These are phyloP conservation scores for Cercospora zeae-maydis DNA, from an alignment of 2,329 filamentous ascomycete genomes.

Conservation along the genomic window DNA sequence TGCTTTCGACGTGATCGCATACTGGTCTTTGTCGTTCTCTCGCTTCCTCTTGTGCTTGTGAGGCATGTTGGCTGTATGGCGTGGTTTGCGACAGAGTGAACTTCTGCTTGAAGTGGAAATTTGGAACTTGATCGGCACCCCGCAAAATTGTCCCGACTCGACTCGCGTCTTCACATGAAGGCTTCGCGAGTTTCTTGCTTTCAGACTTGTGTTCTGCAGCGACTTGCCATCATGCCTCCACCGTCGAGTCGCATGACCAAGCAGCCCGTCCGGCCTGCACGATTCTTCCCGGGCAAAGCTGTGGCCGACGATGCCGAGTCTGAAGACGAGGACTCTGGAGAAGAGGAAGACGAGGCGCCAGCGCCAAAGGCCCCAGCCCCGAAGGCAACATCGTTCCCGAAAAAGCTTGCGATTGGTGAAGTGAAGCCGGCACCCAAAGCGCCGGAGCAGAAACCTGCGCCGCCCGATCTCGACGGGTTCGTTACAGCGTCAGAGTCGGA, in stretches of 20 bases:
- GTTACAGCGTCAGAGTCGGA: constrained; percentile 52
- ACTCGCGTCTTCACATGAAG: constrained; percentile 13
- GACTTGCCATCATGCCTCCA: constrained; percentile 52
- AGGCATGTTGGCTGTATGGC: constrained; percentile 21
- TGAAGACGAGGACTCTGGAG: constrained; percentile 47
- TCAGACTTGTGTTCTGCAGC: background rate
- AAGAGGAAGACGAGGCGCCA: constrained; percentile 49
- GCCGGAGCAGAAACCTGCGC: constrained; percentile 28
- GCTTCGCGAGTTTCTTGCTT: background rate
- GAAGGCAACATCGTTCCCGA: constrained; percentile 48
- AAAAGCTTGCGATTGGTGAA: constrained; percentile 41
- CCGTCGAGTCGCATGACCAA: constrained; percentile 81
- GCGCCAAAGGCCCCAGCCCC: constrained; percentile 40
- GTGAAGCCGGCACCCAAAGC: constrained; percentile 29
- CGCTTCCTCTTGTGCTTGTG: constrained; percentile 36
- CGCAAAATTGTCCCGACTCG: constrained; percentile 3
- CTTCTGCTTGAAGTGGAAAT: background rate
- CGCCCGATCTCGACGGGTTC: constrained; percentile 52
- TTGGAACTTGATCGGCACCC: constrained; percentile 1
- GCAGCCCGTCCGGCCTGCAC: constrained; percentile 74
- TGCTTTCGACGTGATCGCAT: background rate
- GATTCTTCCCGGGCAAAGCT: constrained; percentile 82
- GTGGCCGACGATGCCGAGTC: constrained; percentile 49
- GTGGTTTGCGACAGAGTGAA: constrained; percentile 6
- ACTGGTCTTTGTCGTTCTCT: constrained; percentile 39